phyloP scores from a whole-genome alignment of 2,329 filamentous ascomycete genomes.

The Diaporthe amygdali region DNA sequence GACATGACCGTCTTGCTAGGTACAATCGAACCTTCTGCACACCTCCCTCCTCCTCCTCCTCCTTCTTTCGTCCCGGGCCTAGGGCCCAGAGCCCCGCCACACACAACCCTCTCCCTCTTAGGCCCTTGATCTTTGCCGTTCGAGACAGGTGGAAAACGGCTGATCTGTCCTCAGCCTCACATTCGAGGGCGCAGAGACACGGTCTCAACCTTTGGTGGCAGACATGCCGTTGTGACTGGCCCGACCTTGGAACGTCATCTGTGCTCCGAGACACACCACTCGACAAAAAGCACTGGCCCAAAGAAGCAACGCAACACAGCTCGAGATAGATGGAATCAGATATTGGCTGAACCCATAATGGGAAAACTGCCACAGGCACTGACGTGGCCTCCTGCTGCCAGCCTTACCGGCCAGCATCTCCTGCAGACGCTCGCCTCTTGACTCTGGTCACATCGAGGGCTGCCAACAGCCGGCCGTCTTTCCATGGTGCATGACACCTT shows the following conservation, averaged over 20 bases:
- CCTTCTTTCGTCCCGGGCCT: neutral
- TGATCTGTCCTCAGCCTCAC: neutral
- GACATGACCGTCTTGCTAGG: neutral
- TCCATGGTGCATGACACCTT: conserved; percentile 3
- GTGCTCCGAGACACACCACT: conserved; percentile 1
- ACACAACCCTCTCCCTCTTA: neutral
- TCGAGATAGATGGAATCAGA: neutral
- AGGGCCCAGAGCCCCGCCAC: neutral
- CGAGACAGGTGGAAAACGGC: neutral
- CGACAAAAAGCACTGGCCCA: neutral
- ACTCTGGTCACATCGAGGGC: neutral
- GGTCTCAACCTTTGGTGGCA: neutral
- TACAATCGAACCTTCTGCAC: neutral
- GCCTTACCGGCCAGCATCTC: neutral
- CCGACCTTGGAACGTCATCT: neutral
- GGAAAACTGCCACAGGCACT: neutral
- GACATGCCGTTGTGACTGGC: neutral
- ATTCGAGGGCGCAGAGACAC: neutral
- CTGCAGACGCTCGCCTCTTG: neutral
- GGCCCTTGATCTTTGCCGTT: neutral
- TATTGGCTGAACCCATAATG: neutral
- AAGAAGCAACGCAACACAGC: conserved; percentile 7
- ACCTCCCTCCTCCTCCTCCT: neutral
- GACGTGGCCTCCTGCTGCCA: conserved; percentile 9
- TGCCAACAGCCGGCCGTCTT: neutral